These are phyloP conservation scores for Cucurbita argyrosperma DNA, from an alignment of 306 rosid species.

Conservation along the genomic window DNA sequence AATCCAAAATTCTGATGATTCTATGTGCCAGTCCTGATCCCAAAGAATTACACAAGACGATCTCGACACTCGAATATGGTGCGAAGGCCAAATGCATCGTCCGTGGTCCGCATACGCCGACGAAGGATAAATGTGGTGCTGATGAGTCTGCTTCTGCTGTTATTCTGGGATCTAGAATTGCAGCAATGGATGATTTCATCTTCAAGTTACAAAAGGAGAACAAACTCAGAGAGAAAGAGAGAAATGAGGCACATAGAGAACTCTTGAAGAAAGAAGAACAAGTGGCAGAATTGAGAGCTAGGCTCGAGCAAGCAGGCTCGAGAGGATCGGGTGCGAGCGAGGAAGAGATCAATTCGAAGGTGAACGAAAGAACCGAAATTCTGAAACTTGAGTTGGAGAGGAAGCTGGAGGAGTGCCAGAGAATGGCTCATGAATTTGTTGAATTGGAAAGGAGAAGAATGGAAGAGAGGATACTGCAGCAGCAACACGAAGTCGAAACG, in stretches of 20 bases:
- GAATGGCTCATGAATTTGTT: conserved; percentile 76
- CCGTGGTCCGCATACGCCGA: conserved; percentile 80
- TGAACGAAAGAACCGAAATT: conserved; percentile 47
- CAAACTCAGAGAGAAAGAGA: conserved; percentile 67
- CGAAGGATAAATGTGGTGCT: conserved; percentile 33
- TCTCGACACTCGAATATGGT: conserved; percentile 90
- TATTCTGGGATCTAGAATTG: conserved; percentile 79
- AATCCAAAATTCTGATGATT: conserved; percentile 83
- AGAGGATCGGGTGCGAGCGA: conserved; percentile 38
- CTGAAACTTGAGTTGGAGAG: conserved; percentile 65
- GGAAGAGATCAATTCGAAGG: conserved; percentile 73
- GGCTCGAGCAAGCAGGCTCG: conserved; percentile 30
- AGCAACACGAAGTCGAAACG: conserved; percentile 82
- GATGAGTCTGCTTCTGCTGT: conserved; percentile 79
- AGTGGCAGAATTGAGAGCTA: conserved; percentile 53
- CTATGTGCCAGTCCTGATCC: conserved; percentile 96
- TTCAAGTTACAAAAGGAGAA: conserved; percentile 77
- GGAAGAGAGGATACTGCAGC: conserved; percentile 80
- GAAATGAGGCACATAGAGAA: conserved; percentile 65
- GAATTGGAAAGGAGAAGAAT: conserved; percentile 85
- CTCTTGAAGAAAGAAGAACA: conserved; percentile 79
- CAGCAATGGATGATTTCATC: conserved; percentile 89
- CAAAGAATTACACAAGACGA: conserved; percentile 92
- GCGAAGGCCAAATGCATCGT: conserved; percentile 96
- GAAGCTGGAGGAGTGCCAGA: conserved; percentile 82